A percentile compares a stretch with the other conserved stretches of the same genome.
Evolutionary conservation across 345 rosid species (phyloP).

Genomic region (Ceriops zippeliana): DNA sequence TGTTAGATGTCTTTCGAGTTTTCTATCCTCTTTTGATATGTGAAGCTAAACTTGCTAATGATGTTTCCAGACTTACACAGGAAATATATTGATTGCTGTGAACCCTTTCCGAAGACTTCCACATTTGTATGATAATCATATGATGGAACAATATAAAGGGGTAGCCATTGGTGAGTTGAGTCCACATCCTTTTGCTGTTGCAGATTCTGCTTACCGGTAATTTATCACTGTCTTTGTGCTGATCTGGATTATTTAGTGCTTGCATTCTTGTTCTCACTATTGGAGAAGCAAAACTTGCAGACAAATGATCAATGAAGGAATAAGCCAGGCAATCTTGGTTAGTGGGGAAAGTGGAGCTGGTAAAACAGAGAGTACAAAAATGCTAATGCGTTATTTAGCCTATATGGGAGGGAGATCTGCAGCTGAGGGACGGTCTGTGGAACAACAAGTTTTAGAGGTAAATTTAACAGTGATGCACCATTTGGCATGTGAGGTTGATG

Average conservation of each 20-base stretch:
- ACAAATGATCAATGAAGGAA: conserved; percentile 75
- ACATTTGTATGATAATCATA: conserved; percentile 81
- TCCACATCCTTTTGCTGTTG: conserved; percentile 98
- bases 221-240: conserved; percentile 1
- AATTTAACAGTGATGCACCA: conserved; percentile 8
- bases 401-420: conserved; percentile 96
- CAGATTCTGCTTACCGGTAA: conserved; percentile 97
- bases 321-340: conserved; percentile 91
- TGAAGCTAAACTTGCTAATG: conserved; percentile 13
- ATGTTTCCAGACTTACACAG: conserved; percentile 81
- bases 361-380: conserved; percentile 96
- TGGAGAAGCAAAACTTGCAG: conserved; percentile 37
- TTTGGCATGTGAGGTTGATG: conserved; percentile 9
- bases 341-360: conserved; percentile 99
- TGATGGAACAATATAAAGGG: conserved; percentile 94
- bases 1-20: background rate
- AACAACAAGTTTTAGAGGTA: conserved; percentile 97
- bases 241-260: conserved; percentile 14
- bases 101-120: conserved; percentile 92
- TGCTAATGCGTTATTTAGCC: conserved; percentile 95
- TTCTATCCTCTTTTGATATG: background rate
- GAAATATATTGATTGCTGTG: conserved; percentile 92
- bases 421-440: conserved; percentile 83
- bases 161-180: conserved; percentile 88
- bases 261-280: background rate